Evolutionary conservation across 2,329 filamentous ascomycete species (phyloP).

Genomic region (Cytospora mali): DNA sequence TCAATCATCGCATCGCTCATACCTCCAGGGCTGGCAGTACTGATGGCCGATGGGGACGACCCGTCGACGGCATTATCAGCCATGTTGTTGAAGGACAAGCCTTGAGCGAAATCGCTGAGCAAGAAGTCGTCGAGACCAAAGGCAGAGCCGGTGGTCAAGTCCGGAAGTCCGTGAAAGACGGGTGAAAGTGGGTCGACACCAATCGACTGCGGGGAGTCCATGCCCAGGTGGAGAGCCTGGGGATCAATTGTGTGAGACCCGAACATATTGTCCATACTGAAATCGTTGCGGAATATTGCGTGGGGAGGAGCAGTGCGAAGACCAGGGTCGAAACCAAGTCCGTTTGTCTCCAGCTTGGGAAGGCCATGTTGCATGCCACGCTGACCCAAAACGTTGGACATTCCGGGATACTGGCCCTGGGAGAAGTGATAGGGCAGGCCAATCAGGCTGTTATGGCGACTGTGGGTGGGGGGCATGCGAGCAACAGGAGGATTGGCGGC

Average conservation of each 20-base stretch:
- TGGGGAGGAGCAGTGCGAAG: slow-evolving; percentile 77
- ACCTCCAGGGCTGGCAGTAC: slow-evolving; percentile 88
- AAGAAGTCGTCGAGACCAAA: slow-evolving; percentile 24
- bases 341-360: slow-evolving; percentile 80
- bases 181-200: slow-evolving; percentile 64
- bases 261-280: slow-evolving; percentile 72
- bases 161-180: slow-evolving; percentile 59
- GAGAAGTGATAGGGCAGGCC: slow-evolving; percentile 61
- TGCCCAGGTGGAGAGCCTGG: slow-evolving; percentile 77
- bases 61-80: slow-evolving; percentile 86
- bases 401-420: slow-evolving; percentile 64
- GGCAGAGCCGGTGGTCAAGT: slow-evolving; percentile 49
- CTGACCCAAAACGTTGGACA: slow-evolving; percentile 69
- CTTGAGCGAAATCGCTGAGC: slow-evolving; percentile 64
- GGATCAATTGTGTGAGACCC: slow-evolving; percentile 70
- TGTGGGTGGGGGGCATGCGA: slow-evolving; percentile 58
- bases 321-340: slow-evolving; percentile 66
- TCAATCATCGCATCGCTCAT: slow-evolving; percentile 92
- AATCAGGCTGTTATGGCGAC: slow-evolving; percentile 74
- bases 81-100: slow-evolving; percentile 68
- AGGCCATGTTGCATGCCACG: slow-evolving; percentile 69
- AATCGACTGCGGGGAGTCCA: slow-evolving; percentile 70
- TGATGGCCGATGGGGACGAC: slow-evolving; percentile 94
- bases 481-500: slow-evolving; percentile 58
- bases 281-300: slow-evolving; percentile 65